phyloP scores from a whole-genome alignment of 176 grass and related monocot species.

The Luzula sylvatica region DNA sequence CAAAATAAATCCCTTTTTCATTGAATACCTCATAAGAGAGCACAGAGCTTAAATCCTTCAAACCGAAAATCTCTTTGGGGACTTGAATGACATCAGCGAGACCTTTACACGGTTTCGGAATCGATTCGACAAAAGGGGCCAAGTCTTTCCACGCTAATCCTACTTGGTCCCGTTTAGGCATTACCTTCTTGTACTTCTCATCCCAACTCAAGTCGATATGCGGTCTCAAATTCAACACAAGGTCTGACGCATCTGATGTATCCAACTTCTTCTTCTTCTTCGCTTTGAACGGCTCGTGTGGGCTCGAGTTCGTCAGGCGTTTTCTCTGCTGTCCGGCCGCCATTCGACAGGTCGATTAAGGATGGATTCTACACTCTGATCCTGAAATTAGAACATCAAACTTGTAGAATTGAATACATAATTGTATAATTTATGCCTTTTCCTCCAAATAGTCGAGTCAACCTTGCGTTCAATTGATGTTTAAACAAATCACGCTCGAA shows the following conservation, averaged over 20 bases:
- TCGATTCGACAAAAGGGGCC: constrained; percentile 45
- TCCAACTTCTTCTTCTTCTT: constrained; percentile 56
- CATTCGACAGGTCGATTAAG: constrained; percentile 85
- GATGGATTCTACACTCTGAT: too few relatives aligned
- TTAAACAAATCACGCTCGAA: too few relatives aligned
- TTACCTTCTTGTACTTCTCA: constrained; percentile 40
- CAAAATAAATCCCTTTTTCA: too few relatives aligned
- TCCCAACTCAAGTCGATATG: constrained; percentile 64
- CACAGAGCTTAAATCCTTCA: constrained; percentile 44
- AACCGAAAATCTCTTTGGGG: constrained; percentile 48
- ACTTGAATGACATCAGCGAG: constrained; percentile 65
- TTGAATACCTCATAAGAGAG: constrained; percentile 67
- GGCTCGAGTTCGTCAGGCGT: constrained; percentile 41
- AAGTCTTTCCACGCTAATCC: constrained; percentile 67
- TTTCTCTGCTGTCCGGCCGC: constrained; percentile 75
- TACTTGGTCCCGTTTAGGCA: constrained; percentile 62
- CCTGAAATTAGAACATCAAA: too few relatives aligned
- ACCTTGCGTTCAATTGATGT: too few relatives aligned
- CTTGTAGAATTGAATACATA: too few relatives aligned
- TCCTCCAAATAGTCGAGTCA: too few relatives aligned
- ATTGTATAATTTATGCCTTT: too few relatives aligned
- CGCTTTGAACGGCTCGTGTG: constrained; percentile 43
- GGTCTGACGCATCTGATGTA: constrained; percentile 35
- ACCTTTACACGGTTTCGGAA: constrained; percentile 23
- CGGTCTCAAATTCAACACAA: constrained; percentile 47